Evolutionary conservation across 331 rosid genomes (phyloP).

Genomic region (Erythrophleum ivorense): DNA sequence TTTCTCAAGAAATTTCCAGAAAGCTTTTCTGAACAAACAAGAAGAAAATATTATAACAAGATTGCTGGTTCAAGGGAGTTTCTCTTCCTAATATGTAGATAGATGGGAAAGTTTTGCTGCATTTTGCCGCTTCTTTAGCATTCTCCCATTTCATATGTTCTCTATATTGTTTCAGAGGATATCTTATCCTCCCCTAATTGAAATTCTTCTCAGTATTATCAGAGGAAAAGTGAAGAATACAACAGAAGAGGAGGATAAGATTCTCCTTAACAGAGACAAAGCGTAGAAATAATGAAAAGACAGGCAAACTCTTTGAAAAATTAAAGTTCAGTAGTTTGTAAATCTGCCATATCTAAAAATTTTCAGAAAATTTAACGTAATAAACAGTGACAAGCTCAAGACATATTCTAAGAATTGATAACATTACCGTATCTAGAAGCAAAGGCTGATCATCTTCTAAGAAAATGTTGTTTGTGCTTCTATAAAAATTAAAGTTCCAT

Average conservation of each 20-base stretch:
- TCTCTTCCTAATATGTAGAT: neutral
- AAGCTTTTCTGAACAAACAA: neutral
- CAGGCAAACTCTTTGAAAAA: neutral
- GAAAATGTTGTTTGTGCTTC: conserved; percentile 77
- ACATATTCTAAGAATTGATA: conserved; percentile 19
- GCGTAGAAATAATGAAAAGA: neutral
- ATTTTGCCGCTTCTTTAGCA: neutral
- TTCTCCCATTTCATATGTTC: neutral
- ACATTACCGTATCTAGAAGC: conserved; percentile 78
- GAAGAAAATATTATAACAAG: neutral
- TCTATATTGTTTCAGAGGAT: neutral
- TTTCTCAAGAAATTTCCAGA: neutral
- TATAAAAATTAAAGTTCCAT: conserved; percentile 88
- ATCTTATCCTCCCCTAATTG: neutral
- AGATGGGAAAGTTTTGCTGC: neutral
- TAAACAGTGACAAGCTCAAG: neutral
- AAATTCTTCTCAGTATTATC: neutral
- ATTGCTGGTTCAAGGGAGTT: neutral
- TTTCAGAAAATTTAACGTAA: conserved; percentile 1
- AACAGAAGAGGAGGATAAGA: conserved; percentile 17
- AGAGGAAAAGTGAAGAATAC: neutral
- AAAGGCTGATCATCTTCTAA: conserved; percentile 75
- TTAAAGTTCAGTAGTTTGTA: neutral
- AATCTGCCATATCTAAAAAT: neutral
- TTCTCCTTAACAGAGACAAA: neutral